These are phyloP conservation scores for Xylariaceae sp. DNA, from an alignment of 2,329 filamentous ascomycete genomes.

Conservation along the genomic window DNA sequence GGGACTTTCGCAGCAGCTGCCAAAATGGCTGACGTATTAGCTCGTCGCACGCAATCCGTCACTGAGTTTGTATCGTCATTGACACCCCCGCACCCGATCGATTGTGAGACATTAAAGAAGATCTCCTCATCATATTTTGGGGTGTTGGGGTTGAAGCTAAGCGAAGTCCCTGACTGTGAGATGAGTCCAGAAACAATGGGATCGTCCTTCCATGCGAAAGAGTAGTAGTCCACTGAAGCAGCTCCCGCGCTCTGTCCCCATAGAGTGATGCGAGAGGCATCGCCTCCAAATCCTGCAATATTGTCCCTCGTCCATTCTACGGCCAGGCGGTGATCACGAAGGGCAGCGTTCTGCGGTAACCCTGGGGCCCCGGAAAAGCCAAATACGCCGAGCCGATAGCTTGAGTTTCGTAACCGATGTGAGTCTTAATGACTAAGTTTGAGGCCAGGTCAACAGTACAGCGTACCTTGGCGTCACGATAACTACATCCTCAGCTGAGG, in stretches of 20 bases:
- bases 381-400: too few relatives aligned
- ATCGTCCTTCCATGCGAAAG: conserved; percentile 5
- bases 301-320: conserved; percentile 50
- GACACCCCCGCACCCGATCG: conserved; percentile 2
- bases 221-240: conserved; percentile 9
- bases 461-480: too few relatives aligned
- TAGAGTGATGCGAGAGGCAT: conserved; percentile 40
- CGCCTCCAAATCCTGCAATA: conserved; percentile 48
- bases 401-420: too few relatives aligned
- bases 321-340: conserved; percentile 50
- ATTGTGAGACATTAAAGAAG: not conserved
- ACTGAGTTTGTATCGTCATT: too few relatives aligned
- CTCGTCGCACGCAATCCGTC: too few relatives aligned
- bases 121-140: conserved; percentile 6
- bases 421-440: too few relatives aligned
- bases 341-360: conserved; percentile 49
- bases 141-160: not conserved
- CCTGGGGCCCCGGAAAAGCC: too few relatives aligned
- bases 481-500: too few relatives aligned
- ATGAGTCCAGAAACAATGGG: conserved; percentile 6
- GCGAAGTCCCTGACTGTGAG: not conserved
- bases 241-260: conserved; percentile 47
- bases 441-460: too few relatives aligned
- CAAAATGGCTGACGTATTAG: too few relatives aligned
- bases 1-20: not conserved